These are phyloP conservation scores for Aureobasidium sp. DNA, from an alignment of 2,329 filamentous ascomycete genomes.

Conservation along the genomic window DNA sequence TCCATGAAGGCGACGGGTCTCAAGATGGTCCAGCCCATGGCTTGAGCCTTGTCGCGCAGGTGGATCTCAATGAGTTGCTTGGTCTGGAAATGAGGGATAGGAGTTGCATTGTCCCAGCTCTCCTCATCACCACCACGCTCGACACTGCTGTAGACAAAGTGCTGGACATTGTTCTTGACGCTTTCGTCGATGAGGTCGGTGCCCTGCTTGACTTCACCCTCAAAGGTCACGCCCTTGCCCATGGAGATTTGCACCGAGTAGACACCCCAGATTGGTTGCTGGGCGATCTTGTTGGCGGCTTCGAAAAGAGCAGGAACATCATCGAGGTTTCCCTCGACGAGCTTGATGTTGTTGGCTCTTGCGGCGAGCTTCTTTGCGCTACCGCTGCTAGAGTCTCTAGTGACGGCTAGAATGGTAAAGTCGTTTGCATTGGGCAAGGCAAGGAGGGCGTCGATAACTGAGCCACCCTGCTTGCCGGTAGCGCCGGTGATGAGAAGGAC, in stretches of 20 bases:
- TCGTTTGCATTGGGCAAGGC: slow-evolving; percentile 23
- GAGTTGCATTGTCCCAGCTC: slow-evolving; percentile 48
- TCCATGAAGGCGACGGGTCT: slow-evolving; percentile 60
- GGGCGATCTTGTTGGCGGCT: slow-evolving; percentile 29
- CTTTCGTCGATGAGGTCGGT: slow-evolving; percentile 53
- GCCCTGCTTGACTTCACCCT: slow-evolving; percentile 50
- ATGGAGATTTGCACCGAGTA: slow-evolving; percentile 53
- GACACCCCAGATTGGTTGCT: slow-evolving; percentile 39
- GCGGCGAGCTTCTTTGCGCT: slow-evolving; percentile 43
- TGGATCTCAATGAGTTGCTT: slow-evolving; percentile 59
- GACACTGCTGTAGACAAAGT: slow-evolving; percentile 59
- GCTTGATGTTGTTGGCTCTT: slow-evolving; percentile 39
- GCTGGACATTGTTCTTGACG: slow-evolving; percentile 48
- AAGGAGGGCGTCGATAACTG: slow-evolving; percentile 34
- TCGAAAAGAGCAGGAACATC: slow-evolving; percentile 46
- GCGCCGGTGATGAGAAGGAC: slow-evolving; percentile 40
- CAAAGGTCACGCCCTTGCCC: slow-evolving; percentile 37
- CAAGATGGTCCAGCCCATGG: slow-evolving; percentile 56
- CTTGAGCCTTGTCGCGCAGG: slow-evolving; percentile 42
- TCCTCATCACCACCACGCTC: slow-evolving; percentile 54
- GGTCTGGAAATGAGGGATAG: slow-evolving; percentile 49
- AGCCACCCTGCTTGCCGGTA: slow-evolving; percentile 41
- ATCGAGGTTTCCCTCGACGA: slow-evolving; percentile 51
- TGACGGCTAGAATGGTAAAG: slow-evolving; percentile 51
- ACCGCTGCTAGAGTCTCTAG: slow-evolving; percentile 43